Conservation (phyloP, 2,329 filamentous ascomycete species). For the Helicocarpus griseus region DNA sequence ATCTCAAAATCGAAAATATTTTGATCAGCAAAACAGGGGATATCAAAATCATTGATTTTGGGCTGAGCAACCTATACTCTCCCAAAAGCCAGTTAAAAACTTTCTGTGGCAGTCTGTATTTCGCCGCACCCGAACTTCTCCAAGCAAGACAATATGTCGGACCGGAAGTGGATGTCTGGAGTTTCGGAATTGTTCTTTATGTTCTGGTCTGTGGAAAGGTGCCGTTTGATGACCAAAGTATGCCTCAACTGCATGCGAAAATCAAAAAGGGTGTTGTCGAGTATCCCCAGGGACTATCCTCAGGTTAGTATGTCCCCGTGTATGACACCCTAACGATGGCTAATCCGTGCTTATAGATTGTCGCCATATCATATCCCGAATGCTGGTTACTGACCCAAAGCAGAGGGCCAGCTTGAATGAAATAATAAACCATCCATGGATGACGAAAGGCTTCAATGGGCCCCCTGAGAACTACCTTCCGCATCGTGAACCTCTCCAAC, state of each 20-base stretch:
- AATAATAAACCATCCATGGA: slow-evolving; percentile 93
- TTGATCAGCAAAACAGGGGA: slow-evolving; percentile 98
- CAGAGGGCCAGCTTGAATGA: slow-evolving; percentile 79
- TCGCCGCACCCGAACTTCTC: slow-evolving; percentile 87
- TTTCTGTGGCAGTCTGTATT: slow-evolving; percentile 95
- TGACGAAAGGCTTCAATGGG: slow-evolving; percentile 78
- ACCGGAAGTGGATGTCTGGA: slow-evolving; percentile 96
- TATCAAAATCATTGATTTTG: slow-evolving; percentile 99
- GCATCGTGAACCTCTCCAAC: slow-evolving; percentile 67
- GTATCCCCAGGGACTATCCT: slow-evolving; percentile 86
- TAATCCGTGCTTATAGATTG: slow-evolving; percentile 58
- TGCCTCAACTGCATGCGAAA: slow-evolving; percentile 95
- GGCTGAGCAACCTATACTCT: slow-evolving; percentile 89
- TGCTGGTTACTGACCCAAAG: slow-evolving; percentile 90
- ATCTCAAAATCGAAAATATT: slow-evolving; percentile 98
- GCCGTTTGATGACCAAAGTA: slow-evolving; percentile 97
- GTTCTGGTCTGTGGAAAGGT: slow-evolving; percentile 96
- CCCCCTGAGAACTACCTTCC: slow-evolving; percentile 87
- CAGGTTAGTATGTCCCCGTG: slow-evolving; percentile 51
- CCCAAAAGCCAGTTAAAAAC: slow-evolving; percentile 81
- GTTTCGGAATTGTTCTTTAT: slow-evolving; percentile 95
- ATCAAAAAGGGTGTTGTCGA: slow-evolving; percentile 97
- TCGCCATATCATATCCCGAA: slow-evolving; percentile 80
- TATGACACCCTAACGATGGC: slow-evolving; percentile 14
- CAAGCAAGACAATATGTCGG: slow-evolving; percentile 92